Evolutionary conservation across 768 basidiomycete genomes (phyloP).

Genomic region (Lactarius sp.): DNA sequence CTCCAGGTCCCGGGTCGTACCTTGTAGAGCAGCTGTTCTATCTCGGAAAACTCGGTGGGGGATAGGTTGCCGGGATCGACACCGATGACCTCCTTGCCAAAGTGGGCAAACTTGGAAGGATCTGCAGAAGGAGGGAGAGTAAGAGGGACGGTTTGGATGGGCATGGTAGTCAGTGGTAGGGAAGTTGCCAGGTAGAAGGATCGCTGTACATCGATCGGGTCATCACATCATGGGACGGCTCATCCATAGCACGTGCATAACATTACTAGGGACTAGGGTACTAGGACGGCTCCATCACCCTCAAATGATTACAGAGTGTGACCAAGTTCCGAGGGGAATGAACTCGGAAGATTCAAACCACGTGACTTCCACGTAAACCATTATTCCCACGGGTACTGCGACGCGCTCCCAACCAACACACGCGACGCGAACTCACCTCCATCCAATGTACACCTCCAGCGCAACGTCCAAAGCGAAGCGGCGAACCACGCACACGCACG

Average conservation of each 20-base stretch:
- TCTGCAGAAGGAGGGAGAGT: slow-evolving; percentile 72
- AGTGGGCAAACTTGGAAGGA: slow-evolving; percentile 56
- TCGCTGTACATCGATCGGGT: no score
- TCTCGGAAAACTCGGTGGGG: slow-evolving; percentile 57
- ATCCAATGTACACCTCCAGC: slow-evolving; percentile 51
- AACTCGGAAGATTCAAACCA: neutral
- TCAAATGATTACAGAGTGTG: no score
- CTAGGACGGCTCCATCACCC: no score
- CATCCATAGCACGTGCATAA: neutral
- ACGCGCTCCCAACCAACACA: neutral
- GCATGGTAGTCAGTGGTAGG: slow-evolving; percentile 44
- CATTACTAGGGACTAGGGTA: no score
- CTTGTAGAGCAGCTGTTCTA: slow-evolving; percentile 72
- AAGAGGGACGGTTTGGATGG: slow-evolving; percentile 60
- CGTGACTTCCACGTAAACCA: neutral
- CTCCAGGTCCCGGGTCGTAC: slow-evolving; percentile 35
- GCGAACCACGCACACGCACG: slow-evolving; percentile 33
- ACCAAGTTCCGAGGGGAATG: no score
- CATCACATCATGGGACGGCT: no score
- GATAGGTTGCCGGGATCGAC: slow-evolving; percentile 60
- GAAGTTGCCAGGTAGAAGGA: no score
- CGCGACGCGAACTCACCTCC: neutral
- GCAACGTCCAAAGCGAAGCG: slow-evolving; percentile 70
- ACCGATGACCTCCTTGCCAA: slow-evolving; percentile 75
- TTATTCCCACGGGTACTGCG: neutral